Conservation (phyloP, 73 alveolate genomes). For the Paraurostyla sp. region DNA sequence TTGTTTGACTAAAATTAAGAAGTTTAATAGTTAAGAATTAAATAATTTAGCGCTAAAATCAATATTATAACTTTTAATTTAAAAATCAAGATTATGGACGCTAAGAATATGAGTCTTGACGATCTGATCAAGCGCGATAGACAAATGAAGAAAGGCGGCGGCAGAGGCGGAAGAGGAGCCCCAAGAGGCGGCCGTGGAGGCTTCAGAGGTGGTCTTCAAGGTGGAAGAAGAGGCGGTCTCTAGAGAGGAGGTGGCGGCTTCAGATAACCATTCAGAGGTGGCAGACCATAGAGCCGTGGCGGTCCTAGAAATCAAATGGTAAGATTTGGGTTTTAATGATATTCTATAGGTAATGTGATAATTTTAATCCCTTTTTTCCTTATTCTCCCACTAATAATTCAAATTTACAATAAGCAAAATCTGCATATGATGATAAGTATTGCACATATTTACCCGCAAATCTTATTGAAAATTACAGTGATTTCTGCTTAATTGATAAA, state of each 20-base stretch:
- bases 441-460: too few species aligned
- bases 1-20: constrained; percentile 23
- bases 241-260: constrained; percentile 27
- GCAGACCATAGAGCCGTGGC: not conserved
- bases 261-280: constrained; percentile 7
- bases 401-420: too few species aligned
- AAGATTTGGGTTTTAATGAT: not conserved
- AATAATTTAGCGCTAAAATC: constrained; percentile 25
- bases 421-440: too few species aligned
- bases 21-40: not conserved
- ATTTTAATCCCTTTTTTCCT: too few species aligned
- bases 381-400: too few species aligned
- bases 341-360: too few species aligned
- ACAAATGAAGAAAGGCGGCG: not conserved
- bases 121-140: constrained; percentile 54
- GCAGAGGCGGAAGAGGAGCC: constrained; percentile 56
- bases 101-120: constrained; percentile 47
- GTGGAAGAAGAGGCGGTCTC: constrained; percentile 1
- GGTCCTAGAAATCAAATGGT: not conserved
- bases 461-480: too few species aligned
- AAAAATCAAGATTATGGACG: constrained; percentile 35
- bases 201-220: constrained; percentile 26
- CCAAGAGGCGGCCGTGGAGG: not conserved
- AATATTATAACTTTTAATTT: constrained; percentile 12
- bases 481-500: too few species aligned